phyloP scores from a whole-genome alignment of 2,329 filamentous ascomycete genomes.

The Trichoderma asperellum region DNA sequence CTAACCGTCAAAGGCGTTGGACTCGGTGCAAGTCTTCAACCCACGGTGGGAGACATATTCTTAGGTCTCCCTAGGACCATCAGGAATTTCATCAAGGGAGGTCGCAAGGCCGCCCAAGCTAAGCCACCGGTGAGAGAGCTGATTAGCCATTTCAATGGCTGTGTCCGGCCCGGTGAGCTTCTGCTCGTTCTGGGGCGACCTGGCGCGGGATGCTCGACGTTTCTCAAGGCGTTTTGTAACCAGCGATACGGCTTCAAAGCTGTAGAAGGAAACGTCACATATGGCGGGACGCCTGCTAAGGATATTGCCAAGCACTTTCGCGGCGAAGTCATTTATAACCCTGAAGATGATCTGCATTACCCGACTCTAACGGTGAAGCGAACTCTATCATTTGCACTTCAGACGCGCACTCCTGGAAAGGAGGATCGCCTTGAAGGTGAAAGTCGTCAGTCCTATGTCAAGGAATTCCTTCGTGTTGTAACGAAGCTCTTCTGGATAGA shows the following conservation, averaged over 20 bases:
- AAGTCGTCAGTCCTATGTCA: slow-evolving; percentile 57
- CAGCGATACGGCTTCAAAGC: slow-evolving; percentile 65
- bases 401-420: slow-evolving; percentile 61
- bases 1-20: slow-evolving; percentile 73
- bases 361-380: slow-evolving; percentile 69
- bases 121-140: slow-evolving; percentile 67
- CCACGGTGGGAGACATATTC: slow-evolving; percentile 67
- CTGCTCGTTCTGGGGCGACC: slow-evolving; percentile 69
- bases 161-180: slow-evolving; percentile 72
- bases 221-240: slow-evolving; percentile 74
- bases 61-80: slow-evolving; percentile 53
- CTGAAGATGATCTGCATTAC: slow-evolving; percentile 71
- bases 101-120: slow-evolving; percentile 54
- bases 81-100: slow-evolving; percentile 54
- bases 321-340: slow-evolving; percentile 68
- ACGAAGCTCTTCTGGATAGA: slow-evolving; percentile 73
- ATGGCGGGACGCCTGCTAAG: slow-evolving; percentile 54
- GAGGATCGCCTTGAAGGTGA: slow-evolving; percentile 61
- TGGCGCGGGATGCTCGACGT: slow-evolving; percentile 70
- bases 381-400: slow-evolving; percentile 68
- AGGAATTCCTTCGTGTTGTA: slow-evolving; percentile 61
- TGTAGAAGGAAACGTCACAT: slow-evolving; percentile 67
- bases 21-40: slow-evolving; percentile 60
- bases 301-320: slow-evolving; percentile 58
- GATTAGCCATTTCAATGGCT: slow-evolving; percentile 66